These are phyloP conservation scores for Saturnispora zaruensis DNA, from an alignment of 805 yeast species.

Conservation along the genomic window DNA sequence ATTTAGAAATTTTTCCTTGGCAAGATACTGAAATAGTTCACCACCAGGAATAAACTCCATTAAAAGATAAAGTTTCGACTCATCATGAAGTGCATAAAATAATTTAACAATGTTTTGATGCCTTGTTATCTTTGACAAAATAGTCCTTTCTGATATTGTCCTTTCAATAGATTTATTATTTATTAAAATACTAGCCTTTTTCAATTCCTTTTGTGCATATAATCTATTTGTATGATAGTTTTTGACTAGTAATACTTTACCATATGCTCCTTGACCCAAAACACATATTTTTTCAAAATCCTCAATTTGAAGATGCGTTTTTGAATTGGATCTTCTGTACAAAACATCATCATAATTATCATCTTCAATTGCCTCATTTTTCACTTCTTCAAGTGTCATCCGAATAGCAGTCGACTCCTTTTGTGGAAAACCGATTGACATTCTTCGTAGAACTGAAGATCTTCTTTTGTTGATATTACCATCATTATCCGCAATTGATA, in stretches of 20 bases:
- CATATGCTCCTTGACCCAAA: conserved; percentile 81
- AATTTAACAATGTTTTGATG: conserved; percentile 81
- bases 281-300: conserved; percentile 69
- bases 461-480: conserved; percentile 14
- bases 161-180: conserved; percentile 48
- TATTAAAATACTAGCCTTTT: conserved; percentile 66
- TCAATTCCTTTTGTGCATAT: conserved; percentile 79
- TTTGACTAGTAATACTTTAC: conserved; percentile 69
- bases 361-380: conserved; percentile 8
- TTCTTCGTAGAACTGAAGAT: conserved; percentile 24
- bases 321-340: conserved; percentile 11
- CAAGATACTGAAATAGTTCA: conserved; percentile 61
- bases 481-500: not conserved
- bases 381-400: conserved; percentile 1
- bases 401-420: conserved; percentile 5
- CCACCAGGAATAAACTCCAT: conserved; percentile 89
- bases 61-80: conserved; percentile 58
- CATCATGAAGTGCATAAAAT: conserved; percentile 77
- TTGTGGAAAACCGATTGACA: conserved; percentile 21
- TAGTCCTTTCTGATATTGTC: conserved; percentile 68
- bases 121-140: conserved; percentile 49
- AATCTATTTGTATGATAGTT: conserved; percentile 50
- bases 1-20: conserved; percentile 33
- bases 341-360: conserved; percentile 7
- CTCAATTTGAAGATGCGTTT: conserved; percentile 18